These are phyloP conservation scores for Skeletonema menzelii DNA, from an alignment of 108 stramenopile species.

Conservation along the genomic window DNA sequence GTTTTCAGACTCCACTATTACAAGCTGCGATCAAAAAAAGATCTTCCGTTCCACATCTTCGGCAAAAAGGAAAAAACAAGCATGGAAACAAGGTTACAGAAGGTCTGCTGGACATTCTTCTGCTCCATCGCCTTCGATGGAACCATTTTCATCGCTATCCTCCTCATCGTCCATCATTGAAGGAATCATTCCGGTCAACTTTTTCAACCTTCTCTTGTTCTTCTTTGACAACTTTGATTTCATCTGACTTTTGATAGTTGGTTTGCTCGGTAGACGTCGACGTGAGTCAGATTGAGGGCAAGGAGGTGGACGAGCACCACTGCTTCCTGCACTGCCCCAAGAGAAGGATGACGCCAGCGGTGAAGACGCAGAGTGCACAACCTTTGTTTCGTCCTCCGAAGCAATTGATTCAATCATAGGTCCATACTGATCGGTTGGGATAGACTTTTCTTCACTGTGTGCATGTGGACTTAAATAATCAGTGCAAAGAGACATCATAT, in stretches of 20 bases:
- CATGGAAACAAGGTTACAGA: not conserved
- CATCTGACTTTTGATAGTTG: not conserved
- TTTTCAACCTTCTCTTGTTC: constrained; percentile 21
- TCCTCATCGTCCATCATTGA: constrained; percentile 42
- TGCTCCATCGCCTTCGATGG: not conserved
- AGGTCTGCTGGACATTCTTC: not conserved
- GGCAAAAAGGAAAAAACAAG: no score
- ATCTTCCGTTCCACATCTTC: no score
- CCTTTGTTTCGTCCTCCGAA: not conserved
- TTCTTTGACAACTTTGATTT: constrained; percentile 14
- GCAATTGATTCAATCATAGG: constrained; percentile 2
- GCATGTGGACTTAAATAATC: not conserved
- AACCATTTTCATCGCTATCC: not conserved
- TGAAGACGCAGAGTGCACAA: constrained; percentile 13
- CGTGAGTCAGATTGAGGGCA: constrained; percentile 32
- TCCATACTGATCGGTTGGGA: not conserved
- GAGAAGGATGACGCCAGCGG: constrained; percentile 24
- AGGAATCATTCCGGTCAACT: constrained; percentile 30
- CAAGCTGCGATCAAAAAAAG: no score
- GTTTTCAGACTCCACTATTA: no score
- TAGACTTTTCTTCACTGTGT: not conserved
- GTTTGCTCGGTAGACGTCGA: constrained; percentile 12
- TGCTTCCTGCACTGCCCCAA: constrained; percentile 25
- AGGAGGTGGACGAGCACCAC: constrained; percentile 33
- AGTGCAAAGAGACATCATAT: constrained; percentile 13